Evolutionary conservation across 225 moss, liverwort and hornwort species (phyloP).

Genomic region (Lunularia cruciata): DNA sequence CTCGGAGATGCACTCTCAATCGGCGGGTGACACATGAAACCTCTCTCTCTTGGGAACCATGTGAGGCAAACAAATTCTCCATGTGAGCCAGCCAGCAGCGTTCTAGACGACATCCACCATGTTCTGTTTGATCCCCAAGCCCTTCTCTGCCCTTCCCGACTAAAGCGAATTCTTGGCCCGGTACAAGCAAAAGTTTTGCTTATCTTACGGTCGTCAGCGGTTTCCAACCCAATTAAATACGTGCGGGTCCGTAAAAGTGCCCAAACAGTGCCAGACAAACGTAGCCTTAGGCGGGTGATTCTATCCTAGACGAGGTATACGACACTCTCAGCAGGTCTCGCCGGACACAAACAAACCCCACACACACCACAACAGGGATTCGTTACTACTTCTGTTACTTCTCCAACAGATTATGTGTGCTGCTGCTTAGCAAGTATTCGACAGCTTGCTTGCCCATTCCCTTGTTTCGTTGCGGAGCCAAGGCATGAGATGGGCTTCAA

Average conservation of each 20-base stretch:
- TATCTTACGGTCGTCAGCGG: too few relatives aligned
- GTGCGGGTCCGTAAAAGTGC: too few relatives aligned
- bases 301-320: neutral
- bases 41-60: neutral
- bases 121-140: too few relatives aligned
- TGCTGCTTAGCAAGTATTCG: neutral
- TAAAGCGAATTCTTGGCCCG: too few relatives aligned
- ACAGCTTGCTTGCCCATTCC: neutral
- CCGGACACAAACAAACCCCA: neutral
- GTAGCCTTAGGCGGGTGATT: neutral
- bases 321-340: neutral
- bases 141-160: too few relatives aligned
- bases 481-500: neutral
- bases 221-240: too few relatives aligned
- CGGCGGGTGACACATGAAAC: neutral
- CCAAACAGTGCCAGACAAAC: too few relatives aligned
- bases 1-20: neutral
- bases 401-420: too few relatives aligned
- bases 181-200: too few relatives aligned
- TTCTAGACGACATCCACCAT: neutral
- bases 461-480: slow-evolving; percentile 1
- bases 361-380: neutral
- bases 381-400: neutral
- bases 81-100: neutral
- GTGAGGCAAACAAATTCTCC: slow-evolving; percentile 1